phyloP scores from a whole-genome alignment of 108 stramenopile species.

The Epipyxis sp. region DNA sequence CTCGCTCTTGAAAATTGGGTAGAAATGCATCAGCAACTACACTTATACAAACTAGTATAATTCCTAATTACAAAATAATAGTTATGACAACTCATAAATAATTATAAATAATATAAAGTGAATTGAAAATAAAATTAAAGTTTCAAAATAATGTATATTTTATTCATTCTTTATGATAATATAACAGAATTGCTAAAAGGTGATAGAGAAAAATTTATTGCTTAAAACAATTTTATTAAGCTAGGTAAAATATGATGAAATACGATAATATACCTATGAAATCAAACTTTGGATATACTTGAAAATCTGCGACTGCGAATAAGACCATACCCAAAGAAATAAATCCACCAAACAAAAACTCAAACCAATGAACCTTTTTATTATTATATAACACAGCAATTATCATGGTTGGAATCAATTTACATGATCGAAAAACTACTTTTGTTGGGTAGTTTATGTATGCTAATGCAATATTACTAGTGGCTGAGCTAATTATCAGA shows the following conservation, averaged over 20 bases:
- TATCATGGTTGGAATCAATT: conserved; percentile 86
- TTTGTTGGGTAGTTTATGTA: conserved; percentile 97
- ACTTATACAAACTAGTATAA: conserved; percentile 73
- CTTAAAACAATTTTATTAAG: conserved; percentile 17
- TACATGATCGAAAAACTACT: conserved; percentile 83
- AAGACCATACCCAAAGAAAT: conserved; percentile 80
- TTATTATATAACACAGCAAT: conserved; percentile 75
- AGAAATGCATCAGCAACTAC: conserved; percentile 86
- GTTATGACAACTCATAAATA: no score
- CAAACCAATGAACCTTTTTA: conserved; percentile 65
- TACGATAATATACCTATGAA: conserved; percentile 19
- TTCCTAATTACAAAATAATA: conserved; percentile 58
- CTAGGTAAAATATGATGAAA: neutral
- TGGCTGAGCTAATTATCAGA: conserved; percentile 32
- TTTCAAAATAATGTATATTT: no score
- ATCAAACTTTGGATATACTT: conserved; percentile 65
- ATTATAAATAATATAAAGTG: no score
- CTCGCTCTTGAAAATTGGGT: conserved; percentile 87
- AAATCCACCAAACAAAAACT: conserved; percentile 76
- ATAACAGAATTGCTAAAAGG: no score
- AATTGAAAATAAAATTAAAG: no score
- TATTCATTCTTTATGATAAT: no score
- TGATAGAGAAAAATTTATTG: no score
- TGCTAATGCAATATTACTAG: conserved; percentile 65
- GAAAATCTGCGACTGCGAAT: conserved; percentile 85